phyloP scores from a whole-genome alignment of 2,329 filamentous ascomycete genomes.

The Hymenoscyphus scutula region DNA sequence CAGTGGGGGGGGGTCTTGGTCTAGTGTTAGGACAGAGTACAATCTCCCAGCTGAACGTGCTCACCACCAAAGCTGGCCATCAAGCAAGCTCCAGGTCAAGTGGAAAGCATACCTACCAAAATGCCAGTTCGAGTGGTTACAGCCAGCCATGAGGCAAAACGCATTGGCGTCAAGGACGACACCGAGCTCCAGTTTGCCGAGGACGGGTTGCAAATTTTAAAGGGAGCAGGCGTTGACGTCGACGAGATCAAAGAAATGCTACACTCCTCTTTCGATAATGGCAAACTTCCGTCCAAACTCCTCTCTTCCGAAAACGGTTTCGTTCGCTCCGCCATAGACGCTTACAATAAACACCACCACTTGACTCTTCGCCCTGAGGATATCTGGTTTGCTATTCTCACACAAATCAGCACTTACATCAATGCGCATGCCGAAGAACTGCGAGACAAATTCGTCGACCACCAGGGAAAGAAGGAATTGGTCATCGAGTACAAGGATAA shows the following conservation, averaged over 20 bases:
- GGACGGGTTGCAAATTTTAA: background rate
- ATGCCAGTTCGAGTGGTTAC: background rate
- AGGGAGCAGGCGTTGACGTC: background rate
- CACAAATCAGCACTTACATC: conserved; percentile 47
- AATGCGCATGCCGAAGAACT: conserved; percentile 47
- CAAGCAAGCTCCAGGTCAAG: background rate
- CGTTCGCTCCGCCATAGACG: conserved; percentile 39
- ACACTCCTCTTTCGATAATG: conserved; percentile 4
- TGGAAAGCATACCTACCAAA: background rate
- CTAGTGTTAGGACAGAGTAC: too few species aligned
- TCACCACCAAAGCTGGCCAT: background rate
- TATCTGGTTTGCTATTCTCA: conserved; percentile 51
- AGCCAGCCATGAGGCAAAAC: background rate
- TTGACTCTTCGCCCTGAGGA: conserved; percentile 51
- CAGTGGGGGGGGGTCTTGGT: too few species aligned
- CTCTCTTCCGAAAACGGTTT: conserved; percentile 39
- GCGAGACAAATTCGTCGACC: conserved; percentile 42
- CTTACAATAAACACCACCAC: conserved; percentile 46
- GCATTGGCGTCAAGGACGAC: background rate
- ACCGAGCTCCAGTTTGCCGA: background rate
- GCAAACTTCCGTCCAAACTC: background rate
- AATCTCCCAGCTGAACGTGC: too few species aligned
- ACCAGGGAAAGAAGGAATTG: conserved; percentile 41
- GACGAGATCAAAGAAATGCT: background rate
- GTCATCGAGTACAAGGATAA: conserved; percentile 18